These are phyloP conservation scores for Termitomyces sp. DNA, from an alignment of 768 basidiomycete genomes.

Conservation along the genomic window DNA sequence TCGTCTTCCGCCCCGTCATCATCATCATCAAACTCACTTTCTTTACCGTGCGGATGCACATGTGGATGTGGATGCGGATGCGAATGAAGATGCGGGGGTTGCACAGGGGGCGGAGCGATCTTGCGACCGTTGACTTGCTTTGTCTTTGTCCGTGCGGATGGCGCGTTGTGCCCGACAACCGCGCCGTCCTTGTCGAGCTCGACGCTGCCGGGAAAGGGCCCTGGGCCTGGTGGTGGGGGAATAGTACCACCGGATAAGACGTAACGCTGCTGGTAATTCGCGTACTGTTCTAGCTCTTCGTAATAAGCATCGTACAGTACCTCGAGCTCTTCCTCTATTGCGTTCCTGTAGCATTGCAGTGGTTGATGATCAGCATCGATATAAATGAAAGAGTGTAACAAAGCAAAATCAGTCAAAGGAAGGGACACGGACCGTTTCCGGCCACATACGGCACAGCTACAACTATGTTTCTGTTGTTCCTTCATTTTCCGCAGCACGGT, in stretches of 20 bases:
- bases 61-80: constrained; percentile 24
- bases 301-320: constrained; percentile 99
- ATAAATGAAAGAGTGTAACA: constrained; percentile 8
- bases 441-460: constrained; percentile 94
- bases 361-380: constrained; percentile 10
- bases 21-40: constrained; percentile 66
- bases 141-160: constrained; percentile 10
- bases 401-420: constrained; percentile 22
- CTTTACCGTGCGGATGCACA: constrained; percentile 57
- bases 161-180: constrained; percentile 36
- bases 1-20: constrained; percentile 30
- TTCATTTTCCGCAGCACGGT: constrained; percentile 99
- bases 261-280: constrained; percentile 95
- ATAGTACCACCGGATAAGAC: constrained; percentile 85
- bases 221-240: constrained; percentile 91
- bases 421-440: constrained; percentile 77
- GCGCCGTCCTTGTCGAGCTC: constrained; percentile 91
- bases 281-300: constrained; percentile 99
- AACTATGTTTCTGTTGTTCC: constrained; percentile 96
- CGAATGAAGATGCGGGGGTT: constrained; percentile 24
- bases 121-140: constrained; percentile 15
- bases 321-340: constrained; percentile 99
- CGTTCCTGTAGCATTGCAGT: constrained; percentile 51
- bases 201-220: constrained; percentile 97
- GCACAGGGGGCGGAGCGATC: constrained; percentile 11